These are phyloP conservation scores for Apiospora saccharicola DNA, from an alignment of 2,329 filamentous ascomycete genomes.

Conservation along the genomic window DNA sequence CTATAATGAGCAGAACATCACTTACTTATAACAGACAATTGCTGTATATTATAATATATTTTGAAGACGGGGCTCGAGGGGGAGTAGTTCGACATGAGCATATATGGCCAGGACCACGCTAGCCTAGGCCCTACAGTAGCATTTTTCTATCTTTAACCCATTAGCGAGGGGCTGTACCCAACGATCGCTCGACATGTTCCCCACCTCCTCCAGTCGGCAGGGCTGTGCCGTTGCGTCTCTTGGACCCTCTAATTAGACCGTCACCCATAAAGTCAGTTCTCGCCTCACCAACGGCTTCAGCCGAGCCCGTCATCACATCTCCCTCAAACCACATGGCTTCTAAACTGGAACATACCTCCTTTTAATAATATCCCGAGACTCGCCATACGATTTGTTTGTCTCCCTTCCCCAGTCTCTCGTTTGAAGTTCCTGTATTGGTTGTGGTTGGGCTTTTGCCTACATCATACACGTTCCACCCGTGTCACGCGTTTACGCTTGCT, in stretches of 20 bases:
- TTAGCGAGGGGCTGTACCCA: constrained; percentile 22
- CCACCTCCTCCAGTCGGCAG: constrained; percentile 19
- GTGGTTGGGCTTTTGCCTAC: background rate
- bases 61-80: background rate
- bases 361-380: constrained; percentile 11
- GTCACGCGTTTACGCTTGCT: constrained; percentile 5
- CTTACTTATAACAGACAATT: too few relatives aligned
- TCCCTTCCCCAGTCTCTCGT: background rate
- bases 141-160: constrained; percentile 20
- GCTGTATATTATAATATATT: too few relatives aligned
- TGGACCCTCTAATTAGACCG: constrained; percentile 1
- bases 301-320: background rate
- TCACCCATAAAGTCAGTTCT: constrained; percentile 11
- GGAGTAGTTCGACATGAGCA: background rate
- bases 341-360: background rate
- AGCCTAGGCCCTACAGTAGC: background rate
- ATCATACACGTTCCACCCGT: constrained; percentile 4
- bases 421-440: background rate
- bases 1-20: too few relatives aligned
- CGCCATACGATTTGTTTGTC: background rate
- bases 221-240: background rate
- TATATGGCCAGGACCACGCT: background rate
- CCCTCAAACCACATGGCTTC: background rate
- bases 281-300: constrained; percentile 11
- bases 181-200: background rate